These are phyloP conservation scores for Trichoderma oligosporum DNA, from an alignment of 2,329 filamentous ascomycete species.

Conservation along the genomic window DNA sequence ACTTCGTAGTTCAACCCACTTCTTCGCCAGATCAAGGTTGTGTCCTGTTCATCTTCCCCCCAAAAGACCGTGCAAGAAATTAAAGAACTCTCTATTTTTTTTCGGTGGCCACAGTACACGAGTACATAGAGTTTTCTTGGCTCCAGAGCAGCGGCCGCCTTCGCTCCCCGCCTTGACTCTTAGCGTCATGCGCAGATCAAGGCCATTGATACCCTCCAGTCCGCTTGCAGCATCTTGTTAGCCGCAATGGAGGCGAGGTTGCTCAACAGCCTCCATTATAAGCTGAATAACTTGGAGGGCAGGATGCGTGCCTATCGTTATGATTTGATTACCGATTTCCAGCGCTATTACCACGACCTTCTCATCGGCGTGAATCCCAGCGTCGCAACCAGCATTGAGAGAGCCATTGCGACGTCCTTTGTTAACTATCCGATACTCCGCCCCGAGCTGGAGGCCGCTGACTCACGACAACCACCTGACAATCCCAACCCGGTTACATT, in stretches of 20 bases:
- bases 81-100: not conserved
- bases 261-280: conserved; percentile 49
- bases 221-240: conserved; percentile 33
- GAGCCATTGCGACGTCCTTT: conserved; percentile 44
- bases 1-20: conserved; percentile 14
- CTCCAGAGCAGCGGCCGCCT: conserved; percentile 15
- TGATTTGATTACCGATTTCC: conserved; percentile 56
- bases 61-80: not conserved
- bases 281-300: conserved; percentile 54
- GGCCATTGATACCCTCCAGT: conserved; percentile 30
- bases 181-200: conserved; percentile 37
- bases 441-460: conserved; percentile 35
- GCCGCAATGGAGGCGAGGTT: conserved; percentile 42
- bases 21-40: conserved; percentile 6
- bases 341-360: conserved; percentile 49
- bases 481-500: conserved; percentile 30
- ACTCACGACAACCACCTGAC: conserved; percentile 33
- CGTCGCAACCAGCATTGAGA: conserved; percentile 45
- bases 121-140: conserved; percentile 18
- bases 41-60: conserved; percentile 1
- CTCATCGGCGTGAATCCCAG: conserved; percentile 46
- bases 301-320: conserved; percentile 55
- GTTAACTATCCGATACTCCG: conserved; percentile 45
- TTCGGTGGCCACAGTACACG: conserved; percentile 13
- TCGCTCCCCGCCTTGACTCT: conserved; percentile 16